Percentiles rank a stretch among this genome's conserved stretches.
phyloP scores from a whole-genome alignment of 805 yeast genomes.

The Pichia thaimueangensis region DNA sequence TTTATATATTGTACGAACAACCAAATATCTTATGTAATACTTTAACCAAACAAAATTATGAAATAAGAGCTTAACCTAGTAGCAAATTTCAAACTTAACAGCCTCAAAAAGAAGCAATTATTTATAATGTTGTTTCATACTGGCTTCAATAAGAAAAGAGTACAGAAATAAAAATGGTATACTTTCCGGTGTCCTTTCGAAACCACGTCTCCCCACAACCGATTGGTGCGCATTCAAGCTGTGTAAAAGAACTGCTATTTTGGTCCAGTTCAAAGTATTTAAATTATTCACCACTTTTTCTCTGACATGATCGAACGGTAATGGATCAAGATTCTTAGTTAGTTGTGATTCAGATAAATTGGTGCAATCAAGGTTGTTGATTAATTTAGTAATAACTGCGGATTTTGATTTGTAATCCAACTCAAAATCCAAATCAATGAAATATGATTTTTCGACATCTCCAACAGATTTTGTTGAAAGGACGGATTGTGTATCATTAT shows the following conservation, averaged over 20 bases:
- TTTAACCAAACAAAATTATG: too few species aligned
- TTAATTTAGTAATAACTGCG: conserved; percentile 1
- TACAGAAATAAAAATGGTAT: conserved; percentile 47
- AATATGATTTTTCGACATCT: conserved; percentile 1
- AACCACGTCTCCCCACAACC: conserved; percentile 72
- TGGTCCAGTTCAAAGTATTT: conserved; percentile 66
- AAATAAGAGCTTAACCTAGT: too few species aligned
- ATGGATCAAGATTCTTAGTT: conserved; percentile 13
- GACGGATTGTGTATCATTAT: background rate
- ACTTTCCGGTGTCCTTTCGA: conserved; percentile 44
- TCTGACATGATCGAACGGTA: conserved; percentile 23
- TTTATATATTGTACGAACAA: too few species aligned
- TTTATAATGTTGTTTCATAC: background rate
- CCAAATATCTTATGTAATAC: too few species aligned
- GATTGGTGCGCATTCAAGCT: conserved; percentile 81
- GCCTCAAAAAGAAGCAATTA: background rate
- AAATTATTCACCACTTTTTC: conserved; percentile 43
- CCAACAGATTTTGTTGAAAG: background rate
- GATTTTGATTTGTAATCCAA: conserved; percentile 9
- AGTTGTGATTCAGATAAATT: conserved; percentile 10
- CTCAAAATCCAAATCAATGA: conserved; percentile 13
- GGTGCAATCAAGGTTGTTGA: conserved; percentile 2
- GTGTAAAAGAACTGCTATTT: conserved; percentile 66
- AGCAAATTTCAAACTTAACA: too few species aligned
- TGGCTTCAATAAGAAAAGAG: conserved; percentile 16